Base-by-base conservation (phyloP, 768 basidiomycete genomes). In the Rhodotorula graminis region DNA sequence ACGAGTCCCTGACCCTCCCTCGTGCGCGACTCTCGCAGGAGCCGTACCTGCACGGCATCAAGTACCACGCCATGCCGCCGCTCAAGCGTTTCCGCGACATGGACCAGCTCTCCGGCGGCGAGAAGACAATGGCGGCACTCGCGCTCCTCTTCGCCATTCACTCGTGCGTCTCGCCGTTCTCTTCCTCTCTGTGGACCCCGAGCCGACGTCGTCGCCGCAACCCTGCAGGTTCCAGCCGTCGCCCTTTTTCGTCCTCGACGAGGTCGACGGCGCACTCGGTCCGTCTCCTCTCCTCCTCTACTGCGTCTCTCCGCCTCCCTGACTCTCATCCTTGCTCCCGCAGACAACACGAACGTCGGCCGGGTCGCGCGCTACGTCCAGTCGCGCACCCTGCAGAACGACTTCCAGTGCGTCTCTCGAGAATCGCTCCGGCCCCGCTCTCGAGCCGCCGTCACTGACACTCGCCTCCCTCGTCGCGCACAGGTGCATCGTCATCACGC, bases 81-180 rank as follows among this genome's bases (percentile, higher is more conserved):
- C 95, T 97, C 89, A 99, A 99, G 81, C 90, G 93, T 4, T 98
- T 98, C 85, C 86, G 94, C 72, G 96, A 98, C 80, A 98, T 98
- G 94, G 94, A 97, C 70, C 95, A 98, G 80, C 84, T 98, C 23
- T 98, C 94, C 0, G 96, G 95, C 65, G 96, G 95, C 31, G 96
- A 99, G 81, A 97, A 98, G 84, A 98, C 96, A 0, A 94, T 98
- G 61, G 96, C 96, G 12, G 95, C 95, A 11, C 83, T 98, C n/a
- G 95, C 95, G 2, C 84, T 99, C 29, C 84, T 98, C 46, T 97
- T 98, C 77, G 94, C 96, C 10, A 95, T 98, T 65, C 95, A 99
- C 81, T 93, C 90, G 92, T 90, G 64, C 50, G 58, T 42, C 3
- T 25, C 7, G 5, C 53, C 16, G 44, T 40, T 29, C 40, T n/a